Evolutionary conservation across 2,329 filamentous ascomycete genomes (phyloP).

Genomic region (Phaeoacremonium minimum): DNA sequence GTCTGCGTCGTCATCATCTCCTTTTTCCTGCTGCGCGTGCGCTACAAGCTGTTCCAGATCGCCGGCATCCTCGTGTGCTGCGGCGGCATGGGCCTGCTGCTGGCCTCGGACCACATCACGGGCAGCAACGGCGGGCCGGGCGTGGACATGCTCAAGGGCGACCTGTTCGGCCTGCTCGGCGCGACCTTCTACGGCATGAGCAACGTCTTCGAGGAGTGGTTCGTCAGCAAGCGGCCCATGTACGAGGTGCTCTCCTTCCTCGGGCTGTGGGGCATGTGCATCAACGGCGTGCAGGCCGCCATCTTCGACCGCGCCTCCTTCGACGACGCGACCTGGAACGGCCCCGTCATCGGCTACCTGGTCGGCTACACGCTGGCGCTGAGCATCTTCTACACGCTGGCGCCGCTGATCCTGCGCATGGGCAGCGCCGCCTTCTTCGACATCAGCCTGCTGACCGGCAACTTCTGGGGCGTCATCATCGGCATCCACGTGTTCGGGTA

Average conservation of each 20-base stretch:
- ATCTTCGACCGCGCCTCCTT: conserved; percentile 87
- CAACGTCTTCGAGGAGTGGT: conserved; percentile 93
- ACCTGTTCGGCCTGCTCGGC: conserved; percentile 84
- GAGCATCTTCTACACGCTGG: conserved; percentile 80
- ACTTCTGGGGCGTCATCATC: conserved; percentile 96
- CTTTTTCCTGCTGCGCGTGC: conserved; percentile 76
- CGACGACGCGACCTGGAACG: conserved; percentile 58
- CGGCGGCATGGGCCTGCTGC: conserved; percentile 82
- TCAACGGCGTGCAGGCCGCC: conserved; percentile 85
- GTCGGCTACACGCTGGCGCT: conserved; percentile 86
- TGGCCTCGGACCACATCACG: conserved; percentile 83
- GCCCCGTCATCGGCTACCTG: conserved; percentile 72
- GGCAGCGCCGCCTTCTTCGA: conserved; percentile 93
- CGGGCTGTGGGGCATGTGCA: conserved; percentile 80
- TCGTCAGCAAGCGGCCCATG: conserved; percentile 79
- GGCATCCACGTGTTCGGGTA: conserved; percentile 82
- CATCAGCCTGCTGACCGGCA: conserved; percentile 86
- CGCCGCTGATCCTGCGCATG: conserved; percentile 84
- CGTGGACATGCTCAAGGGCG: conserved; percentile 78
- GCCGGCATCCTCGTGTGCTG: conserved; percentile 85
- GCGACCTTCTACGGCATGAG: conserved; percentile 87
- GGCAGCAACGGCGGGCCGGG: conserved; percentile 65
- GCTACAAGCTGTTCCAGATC: conserved; percentile 85
- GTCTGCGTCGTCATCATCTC: conserved; percentile 85
- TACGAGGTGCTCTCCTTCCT: conserved; percentile 94